Base-by-base conservation (phyloP, 148 eudicot species). In the Pharnaceum exiguum region DNA sequence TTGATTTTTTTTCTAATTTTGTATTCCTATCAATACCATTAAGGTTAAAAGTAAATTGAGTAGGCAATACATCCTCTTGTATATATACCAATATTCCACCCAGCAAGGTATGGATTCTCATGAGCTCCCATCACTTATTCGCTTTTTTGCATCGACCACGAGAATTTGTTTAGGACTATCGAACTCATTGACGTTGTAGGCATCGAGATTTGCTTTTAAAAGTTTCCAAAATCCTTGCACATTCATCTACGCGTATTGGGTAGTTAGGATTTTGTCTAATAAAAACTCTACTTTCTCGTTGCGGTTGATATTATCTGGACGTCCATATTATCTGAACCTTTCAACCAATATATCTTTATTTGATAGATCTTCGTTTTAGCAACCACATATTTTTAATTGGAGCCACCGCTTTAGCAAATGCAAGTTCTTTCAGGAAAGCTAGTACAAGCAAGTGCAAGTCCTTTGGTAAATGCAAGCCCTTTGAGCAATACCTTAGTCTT, bases 261-360 rank as follows among this genome's bases (percentile, higher is more conserved):
- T 33, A 30, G 5, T 30, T 16, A 30, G 60, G 54, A 27, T 31
- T 29, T 36, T 45, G 22, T 7, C 71, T 72, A 7, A 70, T 64
- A 71, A 70, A 29, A 60, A 75, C 9, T 71, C 32, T 5, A 71
- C 75, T 0, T 42, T 4, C 0, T 2, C 3, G 13, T 60, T 53
- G 48, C 64, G 56, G 17, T 60, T 49, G 8, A 76, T 71, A 2
- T 76, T 67, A 42, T 57, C 51, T 0, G 76, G 73, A 2, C 30
- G 5, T 17, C 67, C 76, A 5, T 4, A 2, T 1, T 67, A 25
- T 42, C 10, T 30, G 7, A 58, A 21, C 80, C 80, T 4, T 10
- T 39, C 2, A 76, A 36, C 76, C 80, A 71, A 35, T 37, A 76
- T 49, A 21, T 62, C 3, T 2, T 35, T 3, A 76, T 44, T 18